phyloP scores from a whole-genome alignment of 1,284 basidiomycete species.

The Erythrobasidium hasegawianum region DNA sequence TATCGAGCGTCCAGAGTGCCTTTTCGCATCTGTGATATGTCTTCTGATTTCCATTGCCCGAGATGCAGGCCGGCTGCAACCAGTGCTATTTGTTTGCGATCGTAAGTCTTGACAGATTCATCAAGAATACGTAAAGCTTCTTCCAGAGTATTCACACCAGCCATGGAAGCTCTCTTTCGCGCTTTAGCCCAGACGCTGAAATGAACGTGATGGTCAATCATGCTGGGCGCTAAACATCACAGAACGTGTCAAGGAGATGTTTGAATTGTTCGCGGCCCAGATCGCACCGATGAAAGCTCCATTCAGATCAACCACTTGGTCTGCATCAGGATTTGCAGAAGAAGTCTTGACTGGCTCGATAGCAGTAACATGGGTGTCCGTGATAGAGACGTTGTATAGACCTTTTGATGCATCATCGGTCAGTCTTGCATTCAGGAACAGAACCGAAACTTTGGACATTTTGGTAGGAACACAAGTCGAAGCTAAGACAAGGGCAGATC shows the following conservation, averaged over 20 bases:
- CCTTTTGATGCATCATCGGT: constrained; percentile 35
- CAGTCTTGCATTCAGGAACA: constrained; percentile 41
- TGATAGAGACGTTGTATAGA: constrained; percentile 36
- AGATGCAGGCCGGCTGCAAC: constrained; percentile 41
- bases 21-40: constrained; percentile 38
- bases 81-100: constrained; percentile 35
- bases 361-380: constrained; percentile 32
- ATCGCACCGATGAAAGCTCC: constrained; percentile 1
- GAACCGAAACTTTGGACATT: too few relatives aligned
- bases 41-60: constrained; percentile 44
- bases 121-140: not conserved
- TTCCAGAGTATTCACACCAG: constrained; percentile 1
- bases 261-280: not conserved
- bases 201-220: constrained; percentile 31
- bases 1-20: constrained; percentile 40
- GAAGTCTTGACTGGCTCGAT: constrained; percentile 18
- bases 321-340: constrained; percentile 35
- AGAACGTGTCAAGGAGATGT: not conserved
- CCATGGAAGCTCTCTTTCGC: constrained; percentile 10
- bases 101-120: not conserved
- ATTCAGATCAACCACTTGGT: not conserved
- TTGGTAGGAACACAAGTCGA: too few relatives aligned
- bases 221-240: constrained; percentile 13
- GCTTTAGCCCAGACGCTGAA: constrained; percentile 25
- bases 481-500: too few relatives aligned